A percentile compares a stretch with the other conserved stretches of the same genome.
Evolutionary conservation across 2,329 filamentous ascomycete genomes (phyloP).

Genomic region (Microcera coccophila): DNA sequence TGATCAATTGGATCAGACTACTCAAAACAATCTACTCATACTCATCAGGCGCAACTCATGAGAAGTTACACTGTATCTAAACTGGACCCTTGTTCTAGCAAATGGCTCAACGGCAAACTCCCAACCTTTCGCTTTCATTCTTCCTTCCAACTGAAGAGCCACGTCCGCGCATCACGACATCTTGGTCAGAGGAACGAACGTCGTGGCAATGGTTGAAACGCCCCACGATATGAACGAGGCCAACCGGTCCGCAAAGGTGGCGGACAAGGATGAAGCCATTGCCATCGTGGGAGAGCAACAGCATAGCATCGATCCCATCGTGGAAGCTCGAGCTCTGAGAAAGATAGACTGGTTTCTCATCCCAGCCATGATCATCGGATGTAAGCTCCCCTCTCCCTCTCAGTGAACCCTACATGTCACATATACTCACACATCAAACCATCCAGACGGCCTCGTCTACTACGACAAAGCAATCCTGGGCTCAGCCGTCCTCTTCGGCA

Average conservation of each 20-base stretch:
- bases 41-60: too few relatives aligned
- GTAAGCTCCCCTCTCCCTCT: conserved; percentile 22
- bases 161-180: too few relatives aligned
- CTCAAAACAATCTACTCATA: too few relatives aligned
- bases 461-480: conserved; percentile 66
- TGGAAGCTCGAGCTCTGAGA: conserved; percentile 54
- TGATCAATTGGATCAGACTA: too few relatives aligned
- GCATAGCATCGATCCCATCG: conserved; percentile 50
- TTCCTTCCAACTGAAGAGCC: too few relatives aligned
- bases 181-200: too few relatives aligned
- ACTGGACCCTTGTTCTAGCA: too few relatives aligned
- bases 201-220: conserved; percentile 13
- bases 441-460: conserved; percentile 42
- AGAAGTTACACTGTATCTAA: too few relatives aligned
- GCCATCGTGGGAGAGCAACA: conserved; percentile 56
- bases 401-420: background rate
- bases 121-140: too few relatives aligned
- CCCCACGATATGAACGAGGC: conserved; percentile 7
- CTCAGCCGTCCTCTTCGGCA: conserved; percentile 68
- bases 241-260: background rate
- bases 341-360: conserved; percentile 67
- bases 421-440: background rate
- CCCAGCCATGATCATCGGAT: conserved; percentile 60
- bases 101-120: too few relatives aligned
- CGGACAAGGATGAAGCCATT: conserved; percentile 35